Conservation (phyloP, 1,139 yeast genomes). For the Schizosaccharomyces versatilis region DNA sequence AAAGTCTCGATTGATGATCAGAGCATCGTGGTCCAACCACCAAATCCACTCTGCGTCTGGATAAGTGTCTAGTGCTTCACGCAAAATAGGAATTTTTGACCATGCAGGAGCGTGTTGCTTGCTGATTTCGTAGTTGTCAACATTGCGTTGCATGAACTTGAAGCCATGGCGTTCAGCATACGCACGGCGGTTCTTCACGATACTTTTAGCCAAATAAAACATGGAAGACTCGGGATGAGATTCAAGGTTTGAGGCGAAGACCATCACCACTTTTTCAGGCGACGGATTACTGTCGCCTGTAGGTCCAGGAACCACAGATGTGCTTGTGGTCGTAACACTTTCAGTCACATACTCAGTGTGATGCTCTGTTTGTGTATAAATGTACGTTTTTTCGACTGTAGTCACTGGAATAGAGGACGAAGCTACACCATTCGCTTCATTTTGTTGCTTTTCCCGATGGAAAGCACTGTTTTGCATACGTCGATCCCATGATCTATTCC, state of each 20-base stretch:
- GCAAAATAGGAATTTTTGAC: conserved; percentile 15
- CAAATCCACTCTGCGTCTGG: conserved; percentile 17
- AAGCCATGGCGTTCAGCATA: conserved; percentile 4
- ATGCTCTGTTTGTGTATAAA: too few species aligned
- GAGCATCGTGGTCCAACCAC: conserved; percentile 16
- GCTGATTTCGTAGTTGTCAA: background rate
- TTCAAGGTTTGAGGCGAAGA: background rate
- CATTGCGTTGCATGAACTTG: background rate
- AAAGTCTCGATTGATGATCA: conserved; percentile 14
- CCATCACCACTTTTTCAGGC: background rate
- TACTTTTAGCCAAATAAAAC: background rate
- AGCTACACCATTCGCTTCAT: too few species aligned
- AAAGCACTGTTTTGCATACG: too few species aligned
- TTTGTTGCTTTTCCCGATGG: too few species aligned
- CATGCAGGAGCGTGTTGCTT: conserved; percentile 9
- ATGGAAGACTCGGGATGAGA: background rate
- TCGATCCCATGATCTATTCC: too few species aligned
- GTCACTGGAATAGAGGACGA: too few species aligned
- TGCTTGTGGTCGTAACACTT: background rate
- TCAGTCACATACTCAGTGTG: background rate
- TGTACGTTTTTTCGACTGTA: too few species aligned
- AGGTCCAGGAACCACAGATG: background rate
- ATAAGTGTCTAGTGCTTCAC: conserved; percentile 13
- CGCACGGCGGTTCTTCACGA: conserved; percentile 1
- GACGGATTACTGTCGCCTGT: background rate